phyloP scores from a whole-genome alignment of 2,329 filamentous ascomycete species.

The Thelonectria olida region DNA sequence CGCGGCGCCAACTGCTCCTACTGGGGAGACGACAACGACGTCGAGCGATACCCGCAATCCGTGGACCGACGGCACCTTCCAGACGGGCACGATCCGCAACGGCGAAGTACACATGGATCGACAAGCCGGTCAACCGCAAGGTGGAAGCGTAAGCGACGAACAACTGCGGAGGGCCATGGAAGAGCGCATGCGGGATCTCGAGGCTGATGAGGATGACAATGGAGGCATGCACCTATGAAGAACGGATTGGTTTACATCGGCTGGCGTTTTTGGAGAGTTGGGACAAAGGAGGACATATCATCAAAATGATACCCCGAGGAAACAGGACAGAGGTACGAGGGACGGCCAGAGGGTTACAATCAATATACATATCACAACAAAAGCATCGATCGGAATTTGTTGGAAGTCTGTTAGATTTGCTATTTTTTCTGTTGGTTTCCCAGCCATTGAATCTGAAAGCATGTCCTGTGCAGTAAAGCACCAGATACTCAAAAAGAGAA shows the following conservation, averaged over 20 bases:
- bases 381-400: not conserved
- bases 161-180: slow-evolving; percentile 66
- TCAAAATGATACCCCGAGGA: slow-evolving; percentile 35
- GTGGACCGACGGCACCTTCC: slow-evolving; percentile 72
- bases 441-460: slow-evolving; percentile 29
- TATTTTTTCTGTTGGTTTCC: slow-evolving; percentile 30
- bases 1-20: not conserved
- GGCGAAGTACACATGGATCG: slow-evolving; percentile 59
- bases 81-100: slow-evolving; percentile 64
- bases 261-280: slow-evolving; percentile 37
- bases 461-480: slow-evolving; percentile 21
- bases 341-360: not conserved
- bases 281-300: not conserved
- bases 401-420: slow-evolving; percentile 28
- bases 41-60: slow-evolving; percentile 48
- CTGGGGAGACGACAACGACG: slow-evolving; percentile 12
- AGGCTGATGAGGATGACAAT: slow-evolving; percentile 50
- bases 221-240: slow-evolving; percentile 69
- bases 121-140: slow-evolving; percentile 37
- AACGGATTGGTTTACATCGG: slow-evolving; percentile 14
- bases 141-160: slow-evolving; percentile 65
- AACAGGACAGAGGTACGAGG: slow-evolving; percentile 4
- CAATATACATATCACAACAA: not conserved
- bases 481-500: not conserved
- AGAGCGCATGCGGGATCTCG: slow-evolving; percentile 60